These are phyloP conservation scores for Fusarium annulatum DNA, from an alignment of 2,329 filamentous ascomycete species.

Conservation along the genomic window DNA sequence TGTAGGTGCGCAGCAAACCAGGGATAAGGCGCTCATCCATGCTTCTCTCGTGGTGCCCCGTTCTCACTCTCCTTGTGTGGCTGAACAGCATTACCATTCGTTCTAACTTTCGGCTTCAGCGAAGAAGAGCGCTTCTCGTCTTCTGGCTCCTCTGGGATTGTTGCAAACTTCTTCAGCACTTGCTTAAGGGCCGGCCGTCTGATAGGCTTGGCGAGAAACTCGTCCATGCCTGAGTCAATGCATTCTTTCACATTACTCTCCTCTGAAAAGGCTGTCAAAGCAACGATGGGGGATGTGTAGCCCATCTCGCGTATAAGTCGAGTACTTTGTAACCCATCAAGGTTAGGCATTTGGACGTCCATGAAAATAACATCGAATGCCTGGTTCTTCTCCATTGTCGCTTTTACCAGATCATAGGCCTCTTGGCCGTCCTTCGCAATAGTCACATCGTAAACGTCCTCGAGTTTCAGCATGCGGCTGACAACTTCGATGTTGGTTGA, in stretches of 20 bases:
- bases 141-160: constrained; percentile 76
- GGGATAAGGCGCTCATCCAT: constrained; percentile 20
- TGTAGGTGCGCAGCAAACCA: neutral
- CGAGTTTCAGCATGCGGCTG: constrained; percentile 75
- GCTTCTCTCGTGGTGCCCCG: constrained; percentile 31
- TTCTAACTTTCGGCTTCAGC: constrained; percentile 28
- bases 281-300: constrained; percentile 88
- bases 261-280: constrained; percentile 89
- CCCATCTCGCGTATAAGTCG: constrained; percentile 86
- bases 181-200: constrained; percentile 86
- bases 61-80: constrained; percentile 26
- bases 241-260: constrained; percentile 89
- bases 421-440: constrained; percentile 89
- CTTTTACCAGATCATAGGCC: constrained; percentile 86
- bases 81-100: constrained; percentile 30
- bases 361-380: constrained; percentile 92
- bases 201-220: constrained; percentile 83
- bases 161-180: constrained; percentile 84
- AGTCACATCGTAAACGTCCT: constrained; percentile 86
- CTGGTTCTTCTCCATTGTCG: constrained; percentile 77
- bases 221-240: constrained; percentile 91
- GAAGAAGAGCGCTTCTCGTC: constrained; percentile 33
- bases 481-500: constrained; percentile 68
- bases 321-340: constrained; percentile 89
- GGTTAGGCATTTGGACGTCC: constrained; percentile 95